Conservation (phyloP, 1,139 yeast genomes). For the Taphrina communis region DNA sequence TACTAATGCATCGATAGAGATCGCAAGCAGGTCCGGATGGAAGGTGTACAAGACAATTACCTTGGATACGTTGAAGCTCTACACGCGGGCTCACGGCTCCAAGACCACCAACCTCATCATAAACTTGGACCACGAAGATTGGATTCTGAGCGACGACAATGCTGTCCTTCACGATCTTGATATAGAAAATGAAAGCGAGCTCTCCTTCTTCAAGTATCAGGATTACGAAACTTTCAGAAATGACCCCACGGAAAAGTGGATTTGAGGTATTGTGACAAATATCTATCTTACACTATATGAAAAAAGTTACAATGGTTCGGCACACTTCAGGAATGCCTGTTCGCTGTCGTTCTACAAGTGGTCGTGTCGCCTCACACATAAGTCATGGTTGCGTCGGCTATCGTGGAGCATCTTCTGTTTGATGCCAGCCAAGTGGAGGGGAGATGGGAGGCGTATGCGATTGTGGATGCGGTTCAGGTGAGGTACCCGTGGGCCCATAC, state of each 20-base stretch:
- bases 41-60: constrained; percentile 30
- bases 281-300: constrained; percentile 1
- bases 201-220: constrained; percentile 72
- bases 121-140: constrained; percentile 78
- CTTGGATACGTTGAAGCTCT: constrained; percentile 63
- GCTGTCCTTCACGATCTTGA: constrained; percentile 54
- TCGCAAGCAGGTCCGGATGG: constrained; percentile 30
- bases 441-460: neutral
- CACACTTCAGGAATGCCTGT: too few species aligned
- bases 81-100: constrained; percentile 91
- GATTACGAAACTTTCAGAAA: constrained; percentile 72
- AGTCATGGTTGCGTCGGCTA: too few species aligned
- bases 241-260: constrained; percentile 93
- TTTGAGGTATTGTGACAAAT: neutral
- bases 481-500: neutral
- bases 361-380: too few species aligned
- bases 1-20: constrained; percentile 52
- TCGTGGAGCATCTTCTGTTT: neutral
- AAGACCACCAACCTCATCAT: constrained; percentile 85
- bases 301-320: neutral
- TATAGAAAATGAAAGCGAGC: constrained; percentile 80
- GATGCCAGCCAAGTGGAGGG: neutral
- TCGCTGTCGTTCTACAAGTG: too few species aligned
- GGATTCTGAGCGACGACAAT: constrained; percentile 62
- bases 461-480: neutral